These are phyloP conservation scores for Taxillus chinensis DNA, from an alignment of 164 flowering plant species.

Conservation along the genomic window DNA sequence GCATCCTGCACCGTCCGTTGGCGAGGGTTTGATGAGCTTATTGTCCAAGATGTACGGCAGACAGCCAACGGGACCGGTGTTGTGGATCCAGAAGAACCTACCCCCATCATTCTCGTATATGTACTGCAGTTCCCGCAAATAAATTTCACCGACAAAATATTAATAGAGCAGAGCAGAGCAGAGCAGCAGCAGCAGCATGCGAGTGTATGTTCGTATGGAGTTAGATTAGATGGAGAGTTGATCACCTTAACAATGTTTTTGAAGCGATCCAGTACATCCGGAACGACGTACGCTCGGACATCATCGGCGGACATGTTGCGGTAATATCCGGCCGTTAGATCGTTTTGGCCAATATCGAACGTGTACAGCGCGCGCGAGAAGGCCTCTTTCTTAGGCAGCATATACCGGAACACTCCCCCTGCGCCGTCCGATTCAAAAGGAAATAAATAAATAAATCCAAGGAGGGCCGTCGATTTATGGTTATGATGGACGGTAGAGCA, in stretches of 20 bases:
- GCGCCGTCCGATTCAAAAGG: background rate
- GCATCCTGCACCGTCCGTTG: slow-evolving; percentile 28
- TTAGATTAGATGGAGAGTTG: too few relatives aligned
- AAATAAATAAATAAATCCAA: too few relatives aligned
- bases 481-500: background rate
- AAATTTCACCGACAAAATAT: background rate
- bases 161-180: background rate
- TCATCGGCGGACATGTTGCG: slow-evolving; percentile 22
- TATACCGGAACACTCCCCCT: slow-evolving; percentile 18
- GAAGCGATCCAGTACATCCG: slow-evolving; percentile 24
- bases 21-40: slow-evolving; percentile 1
- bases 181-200: background rate
- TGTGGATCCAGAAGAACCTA: slow-evolving; percentile 41
- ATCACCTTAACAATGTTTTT: slow-evolving; percentile 13
- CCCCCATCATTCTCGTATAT: slow-evolving; percentile 30
- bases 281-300: slow-evolving; percentile 22
- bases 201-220: too few relatives aligned
- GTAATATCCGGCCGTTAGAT: slow-evolving; percentile 31
- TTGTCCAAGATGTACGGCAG: slow-evolving; percentile 25
- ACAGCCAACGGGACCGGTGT: slow-evolving; percentile 49
- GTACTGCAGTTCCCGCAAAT: slow-evolving; percentile 13
- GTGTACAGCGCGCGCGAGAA: slow-evolving; percentile 39
- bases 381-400: slow-evolving; percentile 23
- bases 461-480: background rate
- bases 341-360: slow-evolving; percentile 54